These are phyloP conservation scores for Polytrichum formosum DNA, from an alignment of 225 moss, liverwort and hornwort genomes.

Conservation along the genomic window DNA sequence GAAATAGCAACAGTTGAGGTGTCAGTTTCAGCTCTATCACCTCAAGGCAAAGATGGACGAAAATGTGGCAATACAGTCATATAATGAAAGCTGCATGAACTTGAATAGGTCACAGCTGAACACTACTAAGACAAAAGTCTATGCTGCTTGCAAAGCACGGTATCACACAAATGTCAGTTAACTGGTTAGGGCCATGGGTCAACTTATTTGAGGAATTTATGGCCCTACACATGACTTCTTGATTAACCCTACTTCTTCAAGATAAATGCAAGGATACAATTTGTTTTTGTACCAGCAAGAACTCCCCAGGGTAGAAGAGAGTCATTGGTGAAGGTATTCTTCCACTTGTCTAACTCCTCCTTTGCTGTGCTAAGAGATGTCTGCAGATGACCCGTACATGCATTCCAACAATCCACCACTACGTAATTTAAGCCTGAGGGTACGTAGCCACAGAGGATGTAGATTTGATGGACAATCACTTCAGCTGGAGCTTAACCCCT, in stretches of 20 bases:
- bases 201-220: too few relatives aligned
- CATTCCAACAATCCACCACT: background rate
- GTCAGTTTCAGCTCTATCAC: background rate
- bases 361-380: slow-evolving; percentile 49
- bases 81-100: background rate
- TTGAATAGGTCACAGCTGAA: background rate
- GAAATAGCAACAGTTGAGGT: background rate
- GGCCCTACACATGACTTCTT: too few relatives aligned
- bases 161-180: background rate
- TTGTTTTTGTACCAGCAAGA: slow-evolving; percentile 47
- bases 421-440: background rate
- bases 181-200: too few relatives aligned
- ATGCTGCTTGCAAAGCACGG: background rate
- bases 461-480: too few relatives aligned
- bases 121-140: background rate
- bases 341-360: slow-evolving; percentile 75
- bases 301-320: slow-evolving; percentile 50
- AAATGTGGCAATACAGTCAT: background rate
- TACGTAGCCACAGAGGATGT: too few relatives aligned
- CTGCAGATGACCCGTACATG: slow-evolving; percentile 27
- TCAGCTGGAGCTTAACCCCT: too few relatives aligned
- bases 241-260: too few relatives aligned
- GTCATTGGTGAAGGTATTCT: slow-evolving; percentile 48
- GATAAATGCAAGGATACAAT: background rate
- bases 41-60: background rate